Conservation (phyloP, 495 filamentous ascomycete species). For the Neurospora sp. region DNA sequence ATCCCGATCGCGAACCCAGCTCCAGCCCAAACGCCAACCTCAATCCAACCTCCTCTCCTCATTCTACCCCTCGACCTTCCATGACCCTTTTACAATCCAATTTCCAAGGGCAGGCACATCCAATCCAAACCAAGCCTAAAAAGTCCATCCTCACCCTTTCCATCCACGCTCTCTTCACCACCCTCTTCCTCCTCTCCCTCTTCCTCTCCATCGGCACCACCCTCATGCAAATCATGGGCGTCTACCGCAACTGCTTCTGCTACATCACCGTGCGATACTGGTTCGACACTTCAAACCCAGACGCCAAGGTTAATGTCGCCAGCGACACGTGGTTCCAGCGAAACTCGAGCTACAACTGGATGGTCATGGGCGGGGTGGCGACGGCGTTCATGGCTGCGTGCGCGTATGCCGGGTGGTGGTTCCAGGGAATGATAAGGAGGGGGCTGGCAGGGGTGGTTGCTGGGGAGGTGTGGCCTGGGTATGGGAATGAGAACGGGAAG, state of each 20-base stretch:
- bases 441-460: background rate
- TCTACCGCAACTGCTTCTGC: constrained; percentile 30
- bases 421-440: background rate
- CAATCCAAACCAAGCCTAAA: background rate
- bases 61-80: background rate
- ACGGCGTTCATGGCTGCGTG: background rate
- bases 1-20: background rate
- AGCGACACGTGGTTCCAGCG: background rate
- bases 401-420: constrained; percentile 1
- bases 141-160: background rate
- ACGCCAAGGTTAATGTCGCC: background rate
- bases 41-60: background rate
- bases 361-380: background rate
- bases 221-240: constrained; percentile 29
- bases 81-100: background rate
- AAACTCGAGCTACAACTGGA: background rate
- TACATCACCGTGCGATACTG: background rate
- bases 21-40: background rate
- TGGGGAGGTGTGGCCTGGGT: background rate
- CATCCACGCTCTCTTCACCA: background rate
- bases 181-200: background rate
- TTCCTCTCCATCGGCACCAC: constrained; percentile 19
- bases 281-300: background rate
- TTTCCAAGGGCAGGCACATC: background rate
- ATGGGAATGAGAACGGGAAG: background rate